These are phyloP conservation scores for Euphorbia lathyris DNA, from an alignment of 345 rosid genomes.

Conservation along the genomic window DNA sequence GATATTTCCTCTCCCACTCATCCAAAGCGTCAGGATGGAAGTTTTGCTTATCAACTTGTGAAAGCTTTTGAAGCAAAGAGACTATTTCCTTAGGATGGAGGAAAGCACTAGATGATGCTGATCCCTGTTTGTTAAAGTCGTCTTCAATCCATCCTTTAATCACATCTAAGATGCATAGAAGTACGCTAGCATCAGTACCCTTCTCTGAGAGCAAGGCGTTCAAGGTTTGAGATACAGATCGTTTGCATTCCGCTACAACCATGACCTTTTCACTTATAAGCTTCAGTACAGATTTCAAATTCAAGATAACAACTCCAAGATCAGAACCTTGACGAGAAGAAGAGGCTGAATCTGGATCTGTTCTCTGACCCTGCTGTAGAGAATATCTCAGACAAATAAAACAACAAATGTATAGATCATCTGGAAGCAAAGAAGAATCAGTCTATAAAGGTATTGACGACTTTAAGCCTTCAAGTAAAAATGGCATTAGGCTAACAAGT, in stretches of 20 bases:
- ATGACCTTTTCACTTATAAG: constrained; percentile 85
- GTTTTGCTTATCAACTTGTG: constrained; percentile 85
- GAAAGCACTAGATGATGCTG: constrained; percentile 50
- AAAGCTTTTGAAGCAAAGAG: constrained; percentile 78
- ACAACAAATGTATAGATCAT: not conserved
- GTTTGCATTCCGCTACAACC: constrained; percentile 85
- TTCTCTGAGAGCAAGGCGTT: constrained; percentile 86
- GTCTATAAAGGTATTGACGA: not conserved
- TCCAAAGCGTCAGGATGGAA: constrained; percentile 59
- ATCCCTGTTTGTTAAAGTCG: constrained; percentile 62
- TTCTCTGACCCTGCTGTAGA: constrained; percentile 67
- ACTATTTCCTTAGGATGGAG: constrained; percentile 75
- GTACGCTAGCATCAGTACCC: constrained; percentile 87
- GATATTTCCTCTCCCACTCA: constrained; percentile 96
- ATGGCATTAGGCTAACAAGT: not conserved
- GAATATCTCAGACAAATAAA: constrained; percentile 10
- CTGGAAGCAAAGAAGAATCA: not conserved
- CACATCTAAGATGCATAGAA: constrained; percentile 86
- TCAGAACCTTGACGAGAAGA: constrained; percentile 89
- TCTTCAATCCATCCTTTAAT: constrained; percentile 91
- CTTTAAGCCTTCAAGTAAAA: no score
- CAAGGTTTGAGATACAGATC: constrained; percentile 65
- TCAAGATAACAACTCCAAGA: constrained; percentile 71
- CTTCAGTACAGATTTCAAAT: constrained; percentile 75
- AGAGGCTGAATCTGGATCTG: constrained; percentile 86